phyloP scores from a whole-genome alignment of 495 filamentous ascomycete species.

The Aspergillus nanangensis region DNA sequence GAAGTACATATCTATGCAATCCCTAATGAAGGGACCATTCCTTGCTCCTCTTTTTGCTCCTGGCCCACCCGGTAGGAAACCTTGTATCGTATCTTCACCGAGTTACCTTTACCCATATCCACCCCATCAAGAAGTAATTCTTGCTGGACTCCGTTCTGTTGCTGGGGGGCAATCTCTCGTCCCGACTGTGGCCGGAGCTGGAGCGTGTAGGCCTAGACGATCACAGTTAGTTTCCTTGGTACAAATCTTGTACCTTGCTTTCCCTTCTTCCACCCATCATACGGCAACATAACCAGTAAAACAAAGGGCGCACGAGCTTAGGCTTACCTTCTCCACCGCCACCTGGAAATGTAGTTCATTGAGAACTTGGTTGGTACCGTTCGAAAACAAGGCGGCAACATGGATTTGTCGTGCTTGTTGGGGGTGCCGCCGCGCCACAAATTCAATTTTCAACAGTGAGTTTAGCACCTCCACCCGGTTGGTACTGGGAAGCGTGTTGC shows the following conservation, averaged over 20 bases:
- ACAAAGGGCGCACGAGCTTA: not conserved
- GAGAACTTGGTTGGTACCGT: slow-evolving; percentile 64
- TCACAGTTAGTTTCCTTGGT: not conserved
- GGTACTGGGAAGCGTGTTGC: slow-evolving; percentile 42
- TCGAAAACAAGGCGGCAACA: slow-evolving; percentile 68
- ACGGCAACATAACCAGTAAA: not conserved
- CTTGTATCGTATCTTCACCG: slow-evolving; percentile 85
- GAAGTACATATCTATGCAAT: slow-evolving; percentile 48
- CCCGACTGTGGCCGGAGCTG: slow-evolving; percentile 80
- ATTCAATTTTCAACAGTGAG: slow-evolving; percentile 50
- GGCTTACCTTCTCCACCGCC: slow-evolving; percentile 83
- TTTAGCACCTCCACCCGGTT: slow-evolving; percentile 60
- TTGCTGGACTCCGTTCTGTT: slow-evolving; percentile 77
- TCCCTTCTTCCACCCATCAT: no score
- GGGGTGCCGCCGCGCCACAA: slow-evolving; percentile 39
- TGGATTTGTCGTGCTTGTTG: slow-evolving; percentile 43
- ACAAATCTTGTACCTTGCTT: no score
- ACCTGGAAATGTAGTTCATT: slow-evolving; percentile 83
- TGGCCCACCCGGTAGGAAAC: slow-evolving; percentile 69
- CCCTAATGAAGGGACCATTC: slow-evolving; percentile 81
- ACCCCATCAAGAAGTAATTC: slow-evolving; percentile 73
- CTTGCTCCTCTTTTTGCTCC: slow-evolving; percentile 71
- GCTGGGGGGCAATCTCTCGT: slow-evolving; percentile 65
- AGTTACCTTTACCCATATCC: slow-evolving; percentile 62
- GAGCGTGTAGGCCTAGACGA: slow-evolving; percentile 77